phyloP scores from a whole-genome alignment of 805 yeast genomes.

The Phaffomyces thermotolerans region DNA sequence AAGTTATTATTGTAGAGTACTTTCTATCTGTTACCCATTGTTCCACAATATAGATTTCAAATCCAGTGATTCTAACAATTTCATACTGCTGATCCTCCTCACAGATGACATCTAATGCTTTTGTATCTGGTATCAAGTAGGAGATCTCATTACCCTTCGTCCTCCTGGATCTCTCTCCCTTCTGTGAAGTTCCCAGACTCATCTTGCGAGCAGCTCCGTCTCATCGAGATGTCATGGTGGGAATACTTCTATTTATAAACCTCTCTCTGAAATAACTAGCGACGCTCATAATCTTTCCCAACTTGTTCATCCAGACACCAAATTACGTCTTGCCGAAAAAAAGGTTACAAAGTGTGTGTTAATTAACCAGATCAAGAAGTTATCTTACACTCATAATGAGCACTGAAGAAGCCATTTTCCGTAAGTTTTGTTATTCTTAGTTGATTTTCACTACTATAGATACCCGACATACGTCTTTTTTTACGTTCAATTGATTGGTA shows the following conservation, averaged over 20 bases:
- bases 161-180: not conserved
- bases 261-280: no score
- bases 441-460: not conserved
- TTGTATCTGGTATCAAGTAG: slow-evolving; percentile 48
- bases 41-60: slow-evolving; percentile 86
- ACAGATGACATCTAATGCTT: slow-evolving; percentile 42
- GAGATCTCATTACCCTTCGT: not conserved
- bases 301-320: no score
- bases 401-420: slow-evolving; percentile 34
- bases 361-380: not conserved
- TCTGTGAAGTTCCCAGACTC: not conserved
- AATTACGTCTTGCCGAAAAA: no score
- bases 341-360: no score
- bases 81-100: slow-evolving; percentile 37
- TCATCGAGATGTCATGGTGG: no score
- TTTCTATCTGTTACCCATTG: slow-evolving; percentile 84
- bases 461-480: not conserved
- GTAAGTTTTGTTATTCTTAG: slow-evolving; percentile 20
- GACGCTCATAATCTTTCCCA: no score
- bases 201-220: no score
- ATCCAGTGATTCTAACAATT: slow-evolving; percentile 53
- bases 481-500: no score
- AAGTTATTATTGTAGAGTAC: slow-evolving; percentile 60
- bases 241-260: no score
- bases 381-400: slow-evolving; percentile 14